Evolutionary conservation across 768 basidiomycete genomes (phyloP).

Genomic region (Collybia sp.): DNA sequence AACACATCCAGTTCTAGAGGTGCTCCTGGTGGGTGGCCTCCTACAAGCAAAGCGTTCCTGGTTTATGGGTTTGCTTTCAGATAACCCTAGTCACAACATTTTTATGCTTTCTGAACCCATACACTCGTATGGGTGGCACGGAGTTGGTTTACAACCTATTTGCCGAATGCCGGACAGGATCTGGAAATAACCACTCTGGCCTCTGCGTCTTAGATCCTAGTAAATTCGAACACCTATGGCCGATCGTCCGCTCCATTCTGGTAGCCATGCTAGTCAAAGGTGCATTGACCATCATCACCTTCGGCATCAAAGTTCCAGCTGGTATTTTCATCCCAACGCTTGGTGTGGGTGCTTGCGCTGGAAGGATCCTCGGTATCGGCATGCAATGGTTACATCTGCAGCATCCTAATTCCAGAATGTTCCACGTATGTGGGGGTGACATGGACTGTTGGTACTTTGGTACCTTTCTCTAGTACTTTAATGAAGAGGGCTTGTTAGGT

Average conservation of each 20-base stretch:
- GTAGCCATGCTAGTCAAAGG: conserved; percentile 81
- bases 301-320: conserved; percentile 88
- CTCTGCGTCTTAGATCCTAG: conserved; percentile 70
- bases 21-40: conserved; percentile 56
- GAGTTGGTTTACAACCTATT: conserved; percentile 93
- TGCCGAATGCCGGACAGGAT: conserved; percentile 70
- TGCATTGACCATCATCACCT: conserved; percentile 79
- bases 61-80: conserved; percentile 28
- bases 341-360: conserved; percentile 91
- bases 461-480: not conserved
- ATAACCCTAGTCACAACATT: conserved; percentile 74
- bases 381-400: conserved; percentile 73
- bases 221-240: conserved; percentile 49
- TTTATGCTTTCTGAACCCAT: conserved; percentile 84
- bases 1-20: conserved; percentile 77
- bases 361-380: conserved; percentile 76
- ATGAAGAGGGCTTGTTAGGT: conserved; percentile 21
- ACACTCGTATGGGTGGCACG: conserved; percentile 90
- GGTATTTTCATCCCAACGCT: conserved; percentile 98
- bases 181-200: conserved; percentile 50
- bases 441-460: conserved; percentile 47
- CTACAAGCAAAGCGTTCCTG: not conserved
- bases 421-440: conserved; percentile 60
- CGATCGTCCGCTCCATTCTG: conserved; percentile 61
- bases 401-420: conserved; percentile 57